A percentile compares a stretch with the other conserved stretches of the same genome.
These are phyloP conservation scores for Hymenoscyphus salicellus DNA, from an alignment of 2,329 filamentous ascomycete genomes.

Conservation along the genomic window DNA sequence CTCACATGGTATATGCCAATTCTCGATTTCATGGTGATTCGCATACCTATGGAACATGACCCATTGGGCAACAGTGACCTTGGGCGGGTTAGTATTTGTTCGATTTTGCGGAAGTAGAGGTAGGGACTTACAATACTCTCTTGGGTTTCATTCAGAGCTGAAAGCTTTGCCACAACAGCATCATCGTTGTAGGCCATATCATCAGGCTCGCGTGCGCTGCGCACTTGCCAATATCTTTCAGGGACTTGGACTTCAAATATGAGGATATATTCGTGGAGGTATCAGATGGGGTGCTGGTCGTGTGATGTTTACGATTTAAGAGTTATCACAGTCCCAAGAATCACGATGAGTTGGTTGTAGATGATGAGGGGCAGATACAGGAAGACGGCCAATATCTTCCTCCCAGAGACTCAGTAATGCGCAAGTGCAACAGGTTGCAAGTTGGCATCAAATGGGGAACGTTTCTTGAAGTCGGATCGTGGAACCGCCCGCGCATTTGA, in stretches of 20 bases:
- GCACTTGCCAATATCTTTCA: not conserved
- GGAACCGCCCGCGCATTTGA: not conserved
- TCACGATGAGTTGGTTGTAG: conserved; percentile 1
- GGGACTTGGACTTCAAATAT: not conserved
- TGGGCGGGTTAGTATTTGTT: conserved; percentile 6
- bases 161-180: conserved; percentile 89
- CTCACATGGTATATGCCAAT: not conserved
- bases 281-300: not conserved
- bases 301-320: not conserved
- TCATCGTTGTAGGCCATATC: conserved; percentile 93
- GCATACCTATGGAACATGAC: conserved; percentile 96
- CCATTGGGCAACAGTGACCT: conserved; percentile 92
- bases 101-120: not conserved
- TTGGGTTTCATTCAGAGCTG: conserved; percentile 92
- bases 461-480: not conserved
- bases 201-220: not conserved
- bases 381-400: not conserved
- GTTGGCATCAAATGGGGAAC: no score
- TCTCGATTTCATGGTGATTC: not conserved
- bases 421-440: not conserved
- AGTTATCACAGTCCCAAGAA: not conserved
- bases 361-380: not conserved
- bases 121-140: conserved; percentile 69
- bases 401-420: not conserved
- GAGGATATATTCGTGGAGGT: not conserved